These are phyloP conservation scores for Abortiporus biennis DNA, from an alignment of 1,284 basidiomycete genomes.

Conservation along the genomic window DNA sequence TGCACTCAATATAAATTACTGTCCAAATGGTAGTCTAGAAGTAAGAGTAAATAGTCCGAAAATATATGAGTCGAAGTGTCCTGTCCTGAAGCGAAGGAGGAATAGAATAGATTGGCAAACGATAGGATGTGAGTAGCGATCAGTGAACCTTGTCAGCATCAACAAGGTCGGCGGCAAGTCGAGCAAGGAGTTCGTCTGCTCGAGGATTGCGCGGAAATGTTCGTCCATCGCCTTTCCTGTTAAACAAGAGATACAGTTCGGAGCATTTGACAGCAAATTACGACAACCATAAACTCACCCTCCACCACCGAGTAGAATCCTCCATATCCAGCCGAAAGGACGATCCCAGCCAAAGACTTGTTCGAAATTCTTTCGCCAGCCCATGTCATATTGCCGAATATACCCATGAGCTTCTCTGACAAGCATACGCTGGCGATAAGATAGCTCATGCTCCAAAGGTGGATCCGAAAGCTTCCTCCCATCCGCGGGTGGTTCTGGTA, in stretches of 20 bases:
- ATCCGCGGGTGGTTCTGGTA: slow-evolving; percentile 35
- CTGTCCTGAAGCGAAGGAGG: too few species aligned
- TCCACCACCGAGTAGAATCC: slow-evolving; percentile 53
- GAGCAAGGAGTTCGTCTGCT: slow-evolving; percentile 55
- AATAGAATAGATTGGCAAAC: too few species aligned
- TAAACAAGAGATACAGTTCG: not conserved
- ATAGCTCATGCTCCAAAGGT: slow-evolving; percentile 73
- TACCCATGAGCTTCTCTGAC: slow-evolving; percentile 62
- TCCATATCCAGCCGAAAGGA: slow-evolving; percentile 42
- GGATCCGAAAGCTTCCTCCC: slow-evolving; percentile 52
- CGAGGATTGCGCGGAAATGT: slow-evolving; percentile 60
- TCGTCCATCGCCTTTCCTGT: slow-evolving; percentile 60
- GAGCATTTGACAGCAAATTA: not conserved
- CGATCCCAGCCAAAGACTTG: slow-evolving; percentile 58
- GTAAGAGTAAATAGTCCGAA: too few species aligned
- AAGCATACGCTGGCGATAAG: slow-evolving; percentile 58
- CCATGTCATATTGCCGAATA: slow-evolving; percentile 73
- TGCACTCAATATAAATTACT: too few species aligned
- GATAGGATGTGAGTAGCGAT: slow-evolving; percentile 1
- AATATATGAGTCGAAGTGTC: too few species aligned
- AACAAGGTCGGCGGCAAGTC: slow-evolving; percentile 53
- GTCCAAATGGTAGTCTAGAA: too few species aligned
- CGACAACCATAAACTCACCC: slow-evolving; percentile 37
- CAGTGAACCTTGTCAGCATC: slow-evolving; percentile 41
- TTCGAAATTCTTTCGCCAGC: slow-evolving; percentile 66